Conservation (phyloP, 495 filamentous ascomycete genomes). For the Tuber aestivum region DNA sequence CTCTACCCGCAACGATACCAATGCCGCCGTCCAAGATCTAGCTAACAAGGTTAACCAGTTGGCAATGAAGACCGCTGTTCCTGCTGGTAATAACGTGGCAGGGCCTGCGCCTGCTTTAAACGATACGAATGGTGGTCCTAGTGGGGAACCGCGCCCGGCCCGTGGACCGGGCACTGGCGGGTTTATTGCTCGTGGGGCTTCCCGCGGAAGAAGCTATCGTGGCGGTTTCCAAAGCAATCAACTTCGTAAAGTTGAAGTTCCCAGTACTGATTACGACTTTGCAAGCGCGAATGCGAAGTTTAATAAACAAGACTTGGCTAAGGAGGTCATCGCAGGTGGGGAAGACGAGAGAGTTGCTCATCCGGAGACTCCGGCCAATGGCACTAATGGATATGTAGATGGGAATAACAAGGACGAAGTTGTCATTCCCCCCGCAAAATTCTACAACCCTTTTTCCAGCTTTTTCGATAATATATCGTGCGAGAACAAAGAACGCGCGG, state of each 20-base stretch:
- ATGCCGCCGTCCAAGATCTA: slow-evolving; percentile 63
- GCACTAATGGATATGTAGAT: slow-evolving; percentile 23
- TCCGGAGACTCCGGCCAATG: slow-evolving; percentile 18
- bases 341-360: slow-evolving; percentile 33
- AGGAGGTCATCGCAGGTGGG: slow-evolving; percentile 71
- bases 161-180: slow-evolving; percentile 48
- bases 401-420: slow-evolving; percentile 38
- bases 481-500: slow-evolving; percentile 83
- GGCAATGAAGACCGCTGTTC: slow-evolving; percentile 57
- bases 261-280: slow-evolving; percentile 88
- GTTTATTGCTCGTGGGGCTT: slow-evolving; percentile 55
- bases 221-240: slow-evolving; percentile 52
- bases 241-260: slow-evolving; percentile 73
- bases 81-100: slow-evolving; percentile 31
- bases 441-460: slow-evolving; percentile 75
- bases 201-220: slow-evolving; percentile 51
- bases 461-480: slow-evolving; percentile 99
- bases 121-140: slow-evolving; percentile 15
- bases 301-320: slow-evolving; percentile 92
- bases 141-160: slow-evolving; percentile 15
- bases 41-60: slow-evolving; percentile 83
- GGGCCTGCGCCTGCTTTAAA: slow-evolving; percentile 6
- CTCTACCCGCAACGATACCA: slow-evolving; percentile 34
- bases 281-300: slow-evolving; percentile 89
- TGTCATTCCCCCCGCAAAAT: slow-evolving; percentile 46